Conservation (phyloP, 164 flowering plant genomes). For the Malania oleifera region DNA sequence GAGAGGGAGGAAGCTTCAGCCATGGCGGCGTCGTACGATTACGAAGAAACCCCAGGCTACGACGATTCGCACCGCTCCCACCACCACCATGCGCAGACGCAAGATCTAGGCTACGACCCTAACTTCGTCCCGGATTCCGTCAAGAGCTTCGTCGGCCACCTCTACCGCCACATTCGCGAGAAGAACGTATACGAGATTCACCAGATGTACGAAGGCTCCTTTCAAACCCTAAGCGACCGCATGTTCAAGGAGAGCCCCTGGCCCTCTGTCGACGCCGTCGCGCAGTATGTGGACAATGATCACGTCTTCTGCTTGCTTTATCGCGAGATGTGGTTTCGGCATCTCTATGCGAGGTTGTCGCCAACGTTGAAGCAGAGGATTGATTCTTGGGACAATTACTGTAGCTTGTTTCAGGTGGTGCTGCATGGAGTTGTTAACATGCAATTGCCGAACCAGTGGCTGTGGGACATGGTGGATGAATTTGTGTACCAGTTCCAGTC, state of each 20-base stretch:
- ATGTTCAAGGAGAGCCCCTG: conserved; percentile 89
- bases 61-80: conserved; percentile 5
- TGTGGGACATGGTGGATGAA: conserved; percentile 99
- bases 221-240: conserved; percentile 73
- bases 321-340: conserved; percentile 97
- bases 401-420: conserved; percentile 75
- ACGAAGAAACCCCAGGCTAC: conserved; percentile 22
- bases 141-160: conserved; percentile 83
- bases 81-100: not conserved
- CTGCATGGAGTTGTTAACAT: conserved; percentile 92
- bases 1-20: not conserved
- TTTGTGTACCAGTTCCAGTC: conserved; percentile 98
- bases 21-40: conserved; percentile 29
- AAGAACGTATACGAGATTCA: conserved; percentile 97
- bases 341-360: conserved; percentile 68
- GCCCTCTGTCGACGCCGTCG: conserved; percentile 90
- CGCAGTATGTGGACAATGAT: conserved; percentile 80
- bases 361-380: conserved; percentile 80
- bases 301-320: conserved; percentile 94
- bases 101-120: conserved; percentile 66
- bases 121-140: conserved; percentile 94
- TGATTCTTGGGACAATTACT: conserved; percentile 93
- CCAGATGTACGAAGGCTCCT: conserved; percentile 94
- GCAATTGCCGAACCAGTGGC: conserved; percentile 98
- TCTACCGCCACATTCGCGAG: conserved; percentile 93